Conservation (phyloP, 2,329 filamentous ascomycete species). For the Neocatenulostroma microsporum region DNA sequence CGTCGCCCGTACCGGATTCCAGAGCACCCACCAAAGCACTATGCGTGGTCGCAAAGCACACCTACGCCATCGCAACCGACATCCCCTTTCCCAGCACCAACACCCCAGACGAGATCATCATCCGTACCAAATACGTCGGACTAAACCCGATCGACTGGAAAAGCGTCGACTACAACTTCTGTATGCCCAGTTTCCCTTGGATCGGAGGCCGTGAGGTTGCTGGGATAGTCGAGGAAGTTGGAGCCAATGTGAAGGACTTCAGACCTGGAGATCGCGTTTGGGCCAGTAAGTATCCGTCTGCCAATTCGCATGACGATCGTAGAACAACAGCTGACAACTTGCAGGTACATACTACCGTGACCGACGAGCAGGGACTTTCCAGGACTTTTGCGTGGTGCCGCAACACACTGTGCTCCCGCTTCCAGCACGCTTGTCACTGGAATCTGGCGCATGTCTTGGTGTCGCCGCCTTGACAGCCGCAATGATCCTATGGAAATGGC, state of each 20-base stretch:
- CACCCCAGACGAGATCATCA: too few relatives aligned
- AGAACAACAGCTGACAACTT: conserved; percentile 9
- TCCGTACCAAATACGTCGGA: too few relatives aligned
- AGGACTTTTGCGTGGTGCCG: conserved; percentile 34
- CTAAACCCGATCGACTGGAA: conserved; percentile 74
- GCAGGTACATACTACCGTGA: conserved; percentile 37
- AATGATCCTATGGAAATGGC: conserved; percentile 39
- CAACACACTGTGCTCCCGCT: conserved; percentile 34
- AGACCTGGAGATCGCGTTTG: conserved; percentile 4
- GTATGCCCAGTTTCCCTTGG: conserved; percentile 59
- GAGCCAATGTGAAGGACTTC: conserved; percentile 2
- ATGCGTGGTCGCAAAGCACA: too few relatives aligned
- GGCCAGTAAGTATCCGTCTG: conserved; percentile 4
- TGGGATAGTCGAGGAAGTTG: conserved; percentile 44
- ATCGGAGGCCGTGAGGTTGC: conserved; percentile 63
- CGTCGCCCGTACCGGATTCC: too few relatives aligned
- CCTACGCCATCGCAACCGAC: too few relatives aligned
- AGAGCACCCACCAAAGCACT: too few relatives aligned
- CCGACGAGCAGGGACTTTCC: conserved; percentile 34
- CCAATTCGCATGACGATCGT: neutral
- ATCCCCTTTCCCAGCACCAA: too few relatives aligned
- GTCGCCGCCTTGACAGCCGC: conserved; percentile 35
- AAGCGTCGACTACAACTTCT: conserved; percentile 61
- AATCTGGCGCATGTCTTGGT: conserved; percentile 32
- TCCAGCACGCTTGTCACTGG: conserved; percentile 28